These are phyloP conservation scores for Trichoderma gracile DNA, from an alignment of 2,329 filamentous ascomycete species.

Conservation along the genomic window DNA sequence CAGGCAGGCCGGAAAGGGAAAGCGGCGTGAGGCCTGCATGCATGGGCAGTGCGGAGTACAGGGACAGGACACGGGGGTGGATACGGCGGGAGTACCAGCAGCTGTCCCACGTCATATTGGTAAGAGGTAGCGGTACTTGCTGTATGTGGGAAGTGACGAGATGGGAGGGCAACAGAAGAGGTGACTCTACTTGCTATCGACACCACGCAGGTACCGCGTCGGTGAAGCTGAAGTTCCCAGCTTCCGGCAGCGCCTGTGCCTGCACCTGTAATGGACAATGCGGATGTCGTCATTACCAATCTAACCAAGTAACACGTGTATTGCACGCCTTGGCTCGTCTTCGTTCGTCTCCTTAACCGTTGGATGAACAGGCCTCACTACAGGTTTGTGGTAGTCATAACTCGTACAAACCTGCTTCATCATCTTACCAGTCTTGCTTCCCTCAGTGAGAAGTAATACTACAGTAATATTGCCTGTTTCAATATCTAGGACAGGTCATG, in stretches of 20 bases:
- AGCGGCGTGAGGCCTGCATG: slow-evolving; percentile 18
- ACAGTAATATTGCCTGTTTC: too few relatives aligned
- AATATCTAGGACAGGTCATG: background rate
- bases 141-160: too few relatives aligned
- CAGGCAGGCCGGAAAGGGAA: slow-evolving; percentile 18
- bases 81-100: slow-evolving; percentile 1
- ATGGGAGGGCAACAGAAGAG: too few relatives aligned
- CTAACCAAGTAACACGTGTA: background rate
- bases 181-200: slow-evolving; percentile 4
- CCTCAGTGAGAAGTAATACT: too few relatives aligned
- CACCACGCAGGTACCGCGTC: background rate
- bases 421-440: too few relatives aligned
- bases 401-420: too few relatives aligned
- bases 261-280: background rate
- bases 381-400: too few relatives aligned
- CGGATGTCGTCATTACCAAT: background rate
- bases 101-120: slow-evolving; percentile 11
- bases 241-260: background rate
- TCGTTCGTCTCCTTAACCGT: too few relatives aligned
- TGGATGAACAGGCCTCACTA: too few relatives aligned
- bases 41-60: slow-evolving; percentile 22
- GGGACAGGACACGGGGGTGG: background rate
- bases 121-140: background rate
- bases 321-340: background rate
- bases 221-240: background rate